Conservation (phyloP, 371 early-diverging fungal genomes). For the Apophysomyces ossiformis region DNA sequence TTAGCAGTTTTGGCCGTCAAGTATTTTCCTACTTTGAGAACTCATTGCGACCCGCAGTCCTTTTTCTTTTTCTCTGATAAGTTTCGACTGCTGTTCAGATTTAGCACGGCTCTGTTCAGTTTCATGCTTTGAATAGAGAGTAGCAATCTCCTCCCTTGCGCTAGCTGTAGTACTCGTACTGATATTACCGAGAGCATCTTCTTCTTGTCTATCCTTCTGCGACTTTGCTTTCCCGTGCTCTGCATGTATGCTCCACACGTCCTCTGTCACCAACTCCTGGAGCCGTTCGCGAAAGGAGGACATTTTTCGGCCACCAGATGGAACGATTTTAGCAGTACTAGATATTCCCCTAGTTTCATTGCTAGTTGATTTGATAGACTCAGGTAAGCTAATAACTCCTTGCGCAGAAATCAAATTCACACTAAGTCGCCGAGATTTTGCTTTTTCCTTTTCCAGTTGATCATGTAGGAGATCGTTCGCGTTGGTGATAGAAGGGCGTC, state of each 20-base stretch:
- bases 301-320: slow-evolving; percentile 9
- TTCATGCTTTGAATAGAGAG: slow-evolving; percentile 4
- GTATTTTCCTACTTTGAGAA: slow-evolving; percentile 32
- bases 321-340: neutral
- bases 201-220: slow-evolving; percentile 10
- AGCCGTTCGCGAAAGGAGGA: slow-evolving; percentile 29
- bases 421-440: slow-evolving; percentile 20
- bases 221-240: slow-evolving; percentile 13
- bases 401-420: slow-evolving; percentile 27
- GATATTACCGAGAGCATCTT: slow-evolving; percentile 7
- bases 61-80: slow-evolving; percentile 18
- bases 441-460: slow-evolving; percentile 27
- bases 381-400: slow-evolving; percentile 13
- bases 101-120: slow-evolving; percentile 2
- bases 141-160: slow-evolving; percentile 17
- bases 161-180: slow-evolving; percentile 19
- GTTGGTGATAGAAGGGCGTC: slow-evolving; percentile 11
- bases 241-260: slow-evolving; percentile 17
- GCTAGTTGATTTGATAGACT: slow-evolving; percentile 2
- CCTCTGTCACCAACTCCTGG: slow-evolving; percentile 28
- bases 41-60: slow-evolving; percentile 44
- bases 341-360: neutral
- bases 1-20: neutral
- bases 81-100: neutral
- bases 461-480: slow-evolving; percentile 24